Conservation (phyloP, 176 grass and related monocot genomes). For the Eremochloa ophiuroides region DNA sequence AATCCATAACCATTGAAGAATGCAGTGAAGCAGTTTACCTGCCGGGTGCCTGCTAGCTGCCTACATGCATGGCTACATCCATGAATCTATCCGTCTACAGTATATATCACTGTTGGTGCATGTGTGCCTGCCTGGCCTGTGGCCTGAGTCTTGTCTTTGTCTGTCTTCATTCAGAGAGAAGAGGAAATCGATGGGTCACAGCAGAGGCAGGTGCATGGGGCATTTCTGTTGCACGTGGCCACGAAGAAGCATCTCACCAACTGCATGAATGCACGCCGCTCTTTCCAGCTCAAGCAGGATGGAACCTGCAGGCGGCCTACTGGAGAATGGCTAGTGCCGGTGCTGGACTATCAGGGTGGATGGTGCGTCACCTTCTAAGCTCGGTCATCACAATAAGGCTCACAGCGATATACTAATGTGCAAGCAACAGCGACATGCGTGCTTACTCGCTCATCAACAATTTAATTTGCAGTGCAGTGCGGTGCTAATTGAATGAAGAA, state of each 20-base stretch:
- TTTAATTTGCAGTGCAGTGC: neutral
- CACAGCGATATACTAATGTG: neutral
- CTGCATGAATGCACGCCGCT: constrained; percentile 23
- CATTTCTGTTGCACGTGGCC: neutral
- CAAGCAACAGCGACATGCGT: neutral
- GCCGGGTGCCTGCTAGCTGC: too few species aligned
- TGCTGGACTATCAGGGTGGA: neutral
- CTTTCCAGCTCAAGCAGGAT: constrained; percentile 32
- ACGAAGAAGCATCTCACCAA: constrained; percentile 29
- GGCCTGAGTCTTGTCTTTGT: neutral
- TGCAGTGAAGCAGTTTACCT: too few species aligned
- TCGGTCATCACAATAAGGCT: too few species aligned
- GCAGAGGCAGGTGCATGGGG: neutral
- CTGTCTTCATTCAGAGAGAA: neutral
- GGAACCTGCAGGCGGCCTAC: neutral
- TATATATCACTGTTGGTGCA: constrained; percentile 25
- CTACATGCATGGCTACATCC: neutral
- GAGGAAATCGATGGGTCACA: neutral
- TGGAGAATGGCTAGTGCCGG: too few species aligned
- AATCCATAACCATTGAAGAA: too few species aligned
- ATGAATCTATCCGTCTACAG: neutral
- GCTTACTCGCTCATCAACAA: neutral
- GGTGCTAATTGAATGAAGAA: neutral
- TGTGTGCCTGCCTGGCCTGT: constrained; percentile 2
- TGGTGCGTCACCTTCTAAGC: neutral